These are phyloP conservation scores for Hymenoscyphus scutula DNA, from an alignment of 2,329 filamentous ascomycete species.

Conservation along the genomic window DNA sequence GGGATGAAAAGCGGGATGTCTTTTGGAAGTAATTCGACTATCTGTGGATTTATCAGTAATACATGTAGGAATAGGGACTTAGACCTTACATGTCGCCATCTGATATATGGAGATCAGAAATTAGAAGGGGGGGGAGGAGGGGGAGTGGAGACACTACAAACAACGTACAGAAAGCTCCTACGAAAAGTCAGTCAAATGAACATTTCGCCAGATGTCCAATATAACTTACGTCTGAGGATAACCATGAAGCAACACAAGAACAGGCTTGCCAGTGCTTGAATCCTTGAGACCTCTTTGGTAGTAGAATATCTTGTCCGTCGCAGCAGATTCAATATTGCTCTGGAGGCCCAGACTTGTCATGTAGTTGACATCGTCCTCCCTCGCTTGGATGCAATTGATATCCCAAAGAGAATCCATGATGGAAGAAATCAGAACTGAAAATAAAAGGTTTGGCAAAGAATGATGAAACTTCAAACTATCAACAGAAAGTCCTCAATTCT, in stretches of 20 bases:
- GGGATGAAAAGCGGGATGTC: slow-evolving; percentile 46
- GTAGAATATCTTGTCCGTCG: slow-evolving; percentile 18
- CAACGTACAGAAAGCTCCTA: slow-evolving; percentile 32
- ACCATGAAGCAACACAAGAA: slow-evolving; percentile 45
- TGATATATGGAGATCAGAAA: background rate
- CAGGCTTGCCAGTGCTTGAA: slow-evolving; percentile 25
- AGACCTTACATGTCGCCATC: slow-evolving; percentile 24
- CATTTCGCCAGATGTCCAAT: slow-evolving; percentile 8
- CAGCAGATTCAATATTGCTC: slow-evolving; percentile 18
- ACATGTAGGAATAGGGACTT: background rate
- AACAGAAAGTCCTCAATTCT: background rate
- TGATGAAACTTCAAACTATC: background rate
- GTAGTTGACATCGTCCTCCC: slow-evolving; percentile 12
- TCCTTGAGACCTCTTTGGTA: slow-evolving; percentile 18
- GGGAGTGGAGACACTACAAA: background rate
- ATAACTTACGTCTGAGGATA: slow-evolving; percentile 43
- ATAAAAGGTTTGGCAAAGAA: no score
- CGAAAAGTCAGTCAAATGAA: background rate
- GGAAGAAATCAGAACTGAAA: background rate
- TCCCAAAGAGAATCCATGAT: slow-evolving; percentile 6
- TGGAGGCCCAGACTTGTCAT: slow-evolving; percentile 22
- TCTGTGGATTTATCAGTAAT: slow-evolving; percentile 24
- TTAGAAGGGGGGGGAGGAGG: no score
- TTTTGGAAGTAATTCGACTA: slow-evolving; percentile 40
- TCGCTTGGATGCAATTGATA: slow-evolving; percentile 4